Evolutionary conservation across 805 yeast species (phyloP).

Genomic region (Pichia sporocuriosa): DNA sequence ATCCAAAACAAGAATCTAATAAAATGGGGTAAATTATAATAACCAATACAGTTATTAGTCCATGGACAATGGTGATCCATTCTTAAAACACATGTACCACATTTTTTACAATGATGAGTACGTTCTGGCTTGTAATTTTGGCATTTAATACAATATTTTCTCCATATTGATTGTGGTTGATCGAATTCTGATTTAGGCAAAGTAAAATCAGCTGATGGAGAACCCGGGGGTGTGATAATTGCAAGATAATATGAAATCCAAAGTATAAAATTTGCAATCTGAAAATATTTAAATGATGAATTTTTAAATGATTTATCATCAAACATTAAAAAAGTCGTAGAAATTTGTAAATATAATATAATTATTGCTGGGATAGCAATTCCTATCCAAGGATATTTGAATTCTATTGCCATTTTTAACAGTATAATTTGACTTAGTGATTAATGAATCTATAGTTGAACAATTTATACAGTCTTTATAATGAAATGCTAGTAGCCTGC

Average conservation of each 20-base stretch:
- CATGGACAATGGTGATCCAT: conserved; percentile 97
- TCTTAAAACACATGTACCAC: conserved; percentile 66
- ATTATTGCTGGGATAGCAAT: conserved; percentile 53
- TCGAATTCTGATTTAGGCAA: conserved; percentile 16
- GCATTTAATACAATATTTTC: conserved; percentile 70
- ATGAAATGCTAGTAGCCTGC: too few species aligned
- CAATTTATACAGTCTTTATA: too few species aligned
- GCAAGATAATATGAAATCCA: conserved; percentile 78
- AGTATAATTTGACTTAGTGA: neutral
- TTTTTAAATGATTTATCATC: conserved; percentile 26
- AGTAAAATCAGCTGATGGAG: conserved; percentile 46
- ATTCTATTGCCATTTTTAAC: conserved; percentile 28
- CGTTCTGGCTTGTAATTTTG: conserved; percentile 70
- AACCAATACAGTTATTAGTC: conserved; percentile 89
- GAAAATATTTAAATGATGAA: conserved; percentile 35
- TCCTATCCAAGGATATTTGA: conserved; percentile 47
- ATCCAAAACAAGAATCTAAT: conserved; percentile 70
- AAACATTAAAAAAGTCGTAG: conserved; percentile 53
- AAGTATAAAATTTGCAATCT: conserved; percentile 33
- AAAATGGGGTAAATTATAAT: conserved; percentile 70
- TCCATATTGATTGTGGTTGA: conserved; percentile 37
- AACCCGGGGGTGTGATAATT: conserved; percentile 59
- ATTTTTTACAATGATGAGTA: conserved; percentile 78
- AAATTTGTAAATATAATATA: conserved; percentile 54
- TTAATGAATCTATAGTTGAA: too few species aligned